Evolutionary conservation across 2,329 filamentous ascomycete species (phyloP), one percentile per base, ranked within the genome.

Genomic region (Exophiala alcalophila): DNA sequence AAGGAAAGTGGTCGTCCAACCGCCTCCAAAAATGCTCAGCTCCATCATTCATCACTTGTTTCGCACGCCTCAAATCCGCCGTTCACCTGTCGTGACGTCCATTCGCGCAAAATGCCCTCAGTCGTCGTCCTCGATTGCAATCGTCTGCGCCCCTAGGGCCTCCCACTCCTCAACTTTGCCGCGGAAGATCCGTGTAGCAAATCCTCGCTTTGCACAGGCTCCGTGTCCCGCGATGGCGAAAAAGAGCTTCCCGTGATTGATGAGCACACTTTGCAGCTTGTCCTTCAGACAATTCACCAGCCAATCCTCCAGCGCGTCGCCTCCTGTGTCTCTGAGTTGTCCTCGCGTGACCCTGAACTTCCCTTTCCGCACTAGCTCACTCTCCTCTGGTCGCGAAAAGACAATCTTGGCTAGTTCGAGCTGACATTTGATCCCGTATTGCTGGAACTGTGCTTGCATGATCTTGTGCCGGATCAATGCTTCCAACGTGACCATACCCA

Each of bases 391-490:
- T 19, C 48, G 23, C 6, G 48, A 47, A 25, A 51, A 51, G 3
- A 48, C 38, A 20, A 48, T 21, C 44, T 25, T 42, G 5, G 44
- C 40, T 9, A 48, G 12, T 5, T 44, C 33, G 19, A 51, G 36
- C 2, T 44, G 37, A 34, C 48, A 44, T 32, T 43, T 20, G 28
- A 40, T 18, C 3, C 40, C 45, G 26, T 50, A 50, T 10, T 14
- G 12, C 5, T 28, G 30, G 27, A 36, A 47, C 26, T 49, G 35
- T 3, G 41, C 38, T 14, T 44, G 19, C 4, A 27, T 47, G 30
- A 55, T 49, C 32, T 55, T 55, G 4, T 32, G 24, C 14, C 43
- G 29, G n/a, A 52, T 37, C 4, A 50, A 37, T 4, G 44, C 27
- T n/a, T 33, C 39, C 26, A 55, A 24, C 5, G 18, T 36, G 6